These are phyloP conservation scores for Pleodorina starrii DNA, from an alignment of 139 green algal genomes.

Conservation along the genomic window DNA sequence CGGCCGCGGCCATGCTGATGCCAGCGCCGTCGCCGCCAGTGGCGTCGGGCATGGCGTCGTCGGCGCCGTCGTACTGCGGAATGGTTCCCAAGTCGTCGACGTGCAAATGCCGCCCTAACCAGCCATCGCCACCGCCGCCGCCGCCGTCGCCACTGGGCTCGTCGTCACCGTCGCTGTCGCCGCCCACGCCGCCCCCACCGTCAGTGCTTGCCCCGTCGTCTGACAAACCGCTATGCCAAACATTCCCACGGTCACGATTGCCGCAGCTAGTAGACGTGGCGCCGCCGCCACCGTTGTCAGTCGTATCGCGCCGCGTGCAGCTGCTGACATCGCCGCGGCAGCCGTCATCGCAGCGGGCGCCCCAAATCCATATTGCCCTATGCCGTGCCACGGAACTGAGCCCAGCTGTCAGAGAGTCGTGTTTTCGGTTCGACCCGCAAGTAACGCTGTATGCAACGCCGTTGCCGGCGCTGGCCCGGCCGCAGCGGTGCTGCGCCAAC, in stretches of 20 bases:
- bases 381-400: no score
- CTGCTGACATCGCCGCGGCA: no score
- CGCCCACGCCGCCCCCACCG: background rate
- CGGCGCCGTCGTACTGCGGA: slow-evolving; percentile 24
- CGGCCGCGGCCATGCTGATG: background rate
- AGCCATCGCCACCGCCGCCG: background rate
- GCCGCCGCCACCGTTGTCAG: background rate
- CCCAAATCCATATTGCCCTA: no score
- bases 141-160: background rate
- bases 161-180: background rate
- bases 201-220: no score
- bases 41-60: background rate
- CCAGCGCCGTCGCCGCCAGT: background rate
- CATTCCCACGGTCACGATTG: no score
- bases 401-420: no score
- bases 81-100: background rate
- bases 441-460: no score
- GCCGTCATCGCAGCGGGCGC: no score
- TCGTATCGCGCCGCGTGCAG: no score
- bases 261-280: background rate
- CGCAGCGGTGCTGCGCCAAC: background rate
- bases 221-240: background rate
- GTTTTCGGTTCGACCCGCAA: no score
- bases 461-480: background rate
- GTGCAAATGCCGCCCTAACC: background rate